Evolutionary conservation across 352 stramenopile species (phyloP).

Genomic region (Aphanomyces invadans): DNA sequence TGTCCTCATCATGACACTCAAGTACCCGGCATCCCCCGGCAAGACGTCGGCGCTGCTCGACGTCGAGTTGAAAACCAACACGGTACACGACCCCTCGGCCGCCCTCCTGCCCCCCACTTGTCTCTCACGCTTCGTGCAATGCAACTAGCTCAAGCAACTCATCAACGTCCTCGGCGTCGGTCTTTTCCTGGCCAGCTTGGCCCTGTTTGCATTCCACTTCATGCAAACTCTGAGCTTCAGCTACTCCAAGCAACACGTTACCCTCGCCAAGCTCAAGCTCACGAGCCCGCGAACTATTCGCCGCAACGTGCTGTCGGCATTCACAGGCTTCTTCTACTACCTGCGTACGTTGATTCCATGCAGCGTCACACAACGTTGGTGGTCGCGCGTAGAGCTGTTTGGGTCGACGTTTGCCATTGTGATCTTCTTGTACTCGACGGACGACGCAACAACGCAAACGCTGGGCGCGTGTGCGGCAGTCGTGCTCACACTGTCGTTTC

Average conservation of each 20-base stretch:
- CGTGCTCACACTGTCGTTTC: too few species aligned
- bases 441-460: too few species aligned
- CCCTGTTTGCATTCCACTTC: constrained; percentile 8
- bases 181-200: background rate
- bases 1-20: too few species aligned
- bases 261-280: constrained; percentile 11
- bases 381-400: too few species aligned
- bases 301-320: background rate
- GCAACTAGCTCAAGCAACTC: too few species aligned
- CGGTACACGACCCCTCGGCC: background rate
- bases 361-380: too few species aligned
- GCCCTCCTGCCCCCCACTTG: background rate
- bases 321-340: background rate
- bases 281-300: background rate
- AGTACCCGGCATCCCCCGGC: too few species aligned
- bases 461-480: too few species aligned
- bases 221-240: constrained; percentile 17
- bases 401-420: too few species aligned
- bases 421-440: too few species aligned
- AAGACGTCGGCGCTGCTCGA: too few species aligned
- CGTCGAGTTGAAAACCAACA: constrained; percentile 2
- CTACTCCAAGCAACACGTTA: constrained; percentile 24
- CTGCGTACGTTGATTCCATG: constrained; percentile 15
- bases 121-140: background rate
- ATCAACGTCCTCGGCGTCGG: background rate